Evolutionary conservation across 495 filamentous ascomycete genomes (phyloP), one percentile per base, ranked within the genome.

Genomic region (Hypoxylon perforatum): DNA sequence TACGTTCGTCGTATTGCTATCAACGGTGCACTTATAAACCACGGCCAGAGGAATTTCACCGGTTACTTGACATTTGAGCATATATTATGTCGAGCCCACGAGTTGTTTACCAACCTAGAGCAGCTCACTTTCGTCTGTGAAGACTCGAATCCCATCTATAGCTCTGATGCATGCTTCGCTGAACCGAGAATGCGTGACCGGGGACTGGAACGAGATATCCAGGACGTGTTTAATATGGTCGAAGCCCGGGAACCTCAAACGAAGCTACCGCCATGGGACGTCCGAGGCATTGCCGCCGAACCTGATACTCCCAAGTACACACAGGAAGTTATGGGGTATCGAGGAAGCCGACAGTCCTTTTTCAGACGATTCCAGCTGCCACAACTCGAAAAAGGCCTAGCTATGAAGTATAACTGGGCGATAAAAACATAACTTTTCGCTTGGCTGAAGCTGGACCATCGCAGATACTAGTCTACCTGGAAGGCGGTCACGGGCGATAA

Each of bases 1-100:
- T 49, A 21, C n/a, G 62, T 73, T 12, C 73, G 57, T 21, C 71
- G 53, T 30, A 41, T 73, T 41, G 73, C 73, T 22, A 61, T 75
- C 38, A 72, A 60, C 47, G 68, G 70, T 35, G 59, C 54, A n/a
- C 57, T 75, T 19, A 47, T 69, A 23, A 46, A 10, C 22, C 25
- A 62, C 33, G 15, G 15, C 15, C 23, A 36, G 15, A 45, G 19
- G 51, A 47, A 35, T 17, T 12, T 38, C 15, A 54, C 54, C 11
- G 42, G 50, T 28, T 28, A 38, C 35, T 33, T 68, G n/a, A 63
- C 54, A 11, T 25, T 53, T 10, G 49, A 57, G 39, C 21, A 62
- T 15, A 36, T 65, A 9, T 25, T 75, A 15, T 46, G 19, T 10
- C 35, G 63, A 39, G 42, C 62, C 12, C 25, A 57, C 39, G 45